A percentile compares a stretch with the other conserved stretches of the same genome.
Conservation (phyloP, 805 yeast genomes). For the Barnettozyma vustinii region DNA sequence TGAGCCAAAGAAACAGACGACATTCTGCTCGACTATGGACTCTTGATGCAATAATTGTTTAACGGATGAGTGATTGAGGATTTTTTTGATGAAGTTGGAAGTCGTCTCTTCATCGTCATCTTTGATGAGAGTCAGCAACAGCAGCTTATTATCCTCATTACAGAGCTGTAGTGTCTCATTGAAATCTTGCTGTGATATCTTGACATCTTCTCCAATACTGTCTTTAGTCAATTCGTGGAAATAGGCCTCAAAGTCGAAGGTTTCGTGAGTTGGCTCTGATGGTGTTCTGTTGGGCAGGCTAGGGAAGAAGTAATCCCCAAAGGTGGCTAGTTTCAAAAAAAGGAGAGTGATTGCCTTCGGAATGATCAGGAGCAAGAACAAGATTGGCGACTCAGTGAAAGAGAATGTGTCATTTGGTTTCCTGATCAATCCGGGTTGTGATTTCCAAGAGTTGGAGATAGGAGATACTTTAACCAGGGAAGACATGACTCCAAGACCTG, state of each 20-base stretch:
- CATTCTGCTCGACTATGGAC: slow-evolving; percentile 38
- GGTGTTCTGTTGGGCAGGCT: slow-evolving; percentile 30
- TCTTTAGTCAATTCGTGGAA: slow-evolving; percentile 16
- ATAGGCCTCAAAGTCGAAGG: slow-evolving; percentile 12
- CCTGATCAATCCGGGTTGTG: slow-evolving; percentile 12
- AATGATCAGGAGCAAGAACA: slow-evolving; percentile 48
- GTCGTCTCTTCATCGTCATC: slow-evolving; percentile 26
- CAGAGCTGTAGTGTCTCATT: slow-evolving; percentile 18
- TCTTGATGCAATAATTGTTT: slow-evolving; percentile 13
- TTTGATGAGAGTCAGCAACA: slow-evolving; percentile 17
- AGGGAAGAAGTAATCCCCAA: slow-evolving; percentile 33
- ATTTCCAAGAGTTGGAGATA: slow-evolving; percentile 26
- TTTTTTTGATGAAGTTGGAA: slow-evolving; percentile 35
- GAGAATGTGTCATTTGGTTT: background rate
- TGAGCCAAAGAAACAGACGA: slow-evolving; percentile 61
- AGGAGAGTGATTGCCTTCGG: slow-evolving; percentile 46
- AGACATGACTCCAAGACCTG: slow-evolving; percentile 13
- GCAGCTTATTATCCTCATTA: slow-evolving; percentile 17
- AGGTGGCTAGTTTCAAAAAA: slow-evolving; percentile 32
- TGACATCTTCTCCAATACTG: slow-evolving; percentile 1
- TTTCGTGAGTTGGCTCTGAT: slow-evolving; percentile 19
- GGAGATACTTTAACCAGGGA: slow-evolving; percentile 30
- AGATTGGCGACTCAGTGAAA: slow-evolving; percentile 30
- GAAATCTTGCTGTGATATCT: slow-evolving; percentile 17
- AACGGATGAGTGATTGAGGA: slow-evolving; percentile 34